phyloP scores from a whole-genome alignment of 2,329 filamentous ascomycete species.

The Exophiala viscosa region DNA sequence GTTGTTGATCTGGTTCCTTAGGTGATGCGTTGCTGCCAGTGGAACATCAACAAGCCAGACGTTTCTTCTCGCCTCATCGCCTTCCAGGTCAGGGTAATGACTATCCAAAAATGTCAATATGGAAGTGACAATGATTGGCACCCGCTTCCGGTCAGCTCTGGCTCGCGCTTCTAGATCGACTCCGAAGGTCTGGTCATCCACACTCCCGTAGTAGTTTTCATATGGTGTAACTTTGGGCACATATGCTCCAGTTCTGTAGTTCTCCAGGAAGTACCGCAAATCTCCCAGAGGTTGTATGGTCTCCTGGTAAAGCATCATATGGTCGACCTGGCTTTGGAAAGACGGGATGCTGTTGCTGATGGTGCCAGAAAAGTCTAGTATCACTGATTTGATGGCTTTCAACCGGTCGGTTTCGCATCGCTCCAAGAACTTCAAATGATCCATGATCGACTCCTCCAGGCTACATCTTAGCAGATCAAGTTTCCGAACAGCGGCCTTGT shows the following conservation, averaged over 20 bases:
- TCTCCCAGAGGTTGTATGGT: conserved; percentile 93
- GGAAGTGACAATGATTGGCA: conserved; percentile 86
- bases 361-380: conserved; percentile 94
- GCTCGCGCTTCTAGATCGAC: conserved; percentile 96
- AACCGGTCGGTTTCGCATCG: conserved; percentile 93
- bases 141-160: conserved; percentile 88
- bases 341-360: conserved; percentile 98
- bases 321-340: conserved; percentile 90
- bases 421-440: conserved; percentile 93
- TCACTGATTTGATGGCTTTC: conserved; percentile 96
- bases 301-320: conserved; percentile 99
- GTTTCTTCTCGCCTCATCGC: conserved; percentile 83
- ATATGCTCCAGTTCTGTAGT: conserved; percentile 92
- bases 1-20: conserved; percentile 79
- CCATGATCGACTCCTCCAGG: conserved; percentile 89
- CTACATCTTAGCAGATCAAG: conserved; percentile 88
- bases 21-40: conserved; percentile 74
- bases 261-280: conserved; percentile 89
- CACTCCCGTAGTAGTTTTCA: conserved; percentile 98
- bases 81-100: conserved; percentile 95
- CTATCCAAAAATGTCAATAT: conserved; percentile 93
- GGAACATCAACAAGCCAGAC: conserved; percentile 96
- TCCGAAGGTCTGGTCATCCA: conserved; percentile 96
- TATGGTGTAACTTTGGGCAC: conserved; percentile 87
- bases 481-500: conserved; percentile 80